Base-by-base conservation (phyloP, 768 basidiomycete species). In the Lactarius indigo region DNA sequence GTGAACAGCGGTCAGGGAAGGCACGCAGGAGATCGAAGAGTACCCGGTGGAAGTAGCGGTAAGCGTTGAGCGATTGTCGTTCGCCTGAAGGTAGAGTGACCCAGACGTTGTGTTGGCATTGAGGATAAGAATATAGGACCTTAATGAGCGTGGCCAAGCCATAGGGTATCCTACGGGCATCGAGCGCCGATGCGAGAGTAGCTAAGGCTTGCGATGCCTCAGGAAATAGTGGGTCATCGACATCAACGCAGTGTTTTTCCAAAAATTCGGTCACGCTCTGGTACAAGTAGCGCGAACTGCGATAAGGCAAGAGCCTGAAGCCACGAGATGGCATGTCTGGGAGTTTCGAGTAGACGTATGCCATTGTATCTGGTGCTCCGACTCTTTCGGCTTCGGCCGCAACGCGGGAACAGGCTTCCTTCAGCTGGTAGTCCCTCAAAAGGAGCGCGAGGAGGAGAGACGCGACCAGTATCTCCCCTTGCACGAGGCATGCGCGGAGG, bases 391-490 rank as follows among this genome's bases (percentile, higher is more conserved):
- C 65, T 44, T 75, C 72, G 33, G 72, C 71, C 42, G 74, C 42
- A 72, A 68, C 58, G 73, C 74, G 62, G 73, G 75, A 26, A 52
- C 59, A 37, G 37, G 65, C 54, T 23, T 57, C 26, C 30, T 77
- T 77, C 13, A 75, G 64, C 72, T 89, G 84, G 79, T 82, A 88
- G 35, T 91, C 87, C 69, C 87, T 84, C 52, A 90, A 76, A 23
- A 90, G 72, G 50, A 85, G 75, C 1, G 82, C 88, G 64, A 92
- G 90, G 6, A 92, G 76, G 31, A 92, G 76, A 1, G 88, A 87
- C 0, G 85, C 91, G n/a, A 90, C 80, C 47, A 93, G 81, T 58
- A 94, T 86, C 73, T 94, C 92, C 30, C 90, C 90, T 59, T 93
- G 90, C 44, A 91, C 74, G 23, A 94, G 78, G 64, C 87, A 89